phyloP scores from a whole-genome alignment of 1,284 basidiomycete genomes.

The Tilletia horrida region DNA sequence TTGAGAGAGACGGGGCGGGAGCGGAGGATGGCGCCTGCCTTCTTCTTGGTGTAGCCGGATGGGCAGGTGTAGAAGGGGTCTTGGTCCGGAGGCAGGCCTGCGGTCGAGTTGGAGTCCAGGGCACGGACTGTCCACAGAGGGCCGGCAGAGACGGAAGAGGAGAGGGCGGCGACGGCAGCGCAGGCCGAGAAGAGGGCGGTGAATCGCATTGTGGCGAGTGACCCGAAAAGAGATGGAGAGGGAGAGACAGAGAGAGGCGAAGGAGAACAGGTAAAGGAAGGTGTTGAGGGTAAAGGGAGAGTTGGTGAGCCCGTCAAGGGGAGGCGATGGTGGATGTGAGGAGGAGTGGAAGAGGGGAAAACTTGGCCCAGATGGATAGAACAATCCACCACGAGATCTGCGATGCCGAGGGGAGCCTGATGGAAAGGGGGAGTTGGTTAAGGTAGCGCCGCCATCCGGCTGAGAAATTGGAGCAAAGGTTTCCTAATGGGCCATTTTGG shows the following conservation, averaged over 20 bases:
- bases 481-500: too few relatives aligned
- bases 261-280: background rate
- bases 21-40: conserved; percentile 14
- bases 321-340: too few relatives aligned
- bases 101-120: background rate
- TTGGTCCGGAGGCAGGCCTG: conserved; percentile 5
- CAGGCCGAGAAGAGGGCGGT: background rate
- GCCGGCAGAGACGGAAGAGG: background rate
- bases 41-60: background rate
- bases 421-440: too few relatives aligned
- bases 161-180: conserved; percentile 4
- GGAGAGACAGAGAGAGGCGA: background rate
- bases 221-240: too few relatives aligned
- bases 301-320: too few relatives aligned
- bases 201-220: conserved; percentile 1
- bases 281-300: background rate
- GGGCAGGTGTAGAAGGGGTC: conserved; percentile 21
- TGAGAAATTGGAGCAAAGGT: too few relatives aligned
- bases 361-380: too few relatives aligned
- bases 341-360: too few relatives aligned
- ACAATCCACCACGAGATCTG: too few relatives aligned
- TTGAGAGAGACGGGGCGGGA: conserved; percentile 2
- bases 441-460: too few relatives aligned
- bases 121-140: background rate
- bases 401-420: too few relatives aligned